Evolutionary conservation across 192 early-diverging fungal species (phyloP).

Genomic region (Dissophora ornata): DNA sequence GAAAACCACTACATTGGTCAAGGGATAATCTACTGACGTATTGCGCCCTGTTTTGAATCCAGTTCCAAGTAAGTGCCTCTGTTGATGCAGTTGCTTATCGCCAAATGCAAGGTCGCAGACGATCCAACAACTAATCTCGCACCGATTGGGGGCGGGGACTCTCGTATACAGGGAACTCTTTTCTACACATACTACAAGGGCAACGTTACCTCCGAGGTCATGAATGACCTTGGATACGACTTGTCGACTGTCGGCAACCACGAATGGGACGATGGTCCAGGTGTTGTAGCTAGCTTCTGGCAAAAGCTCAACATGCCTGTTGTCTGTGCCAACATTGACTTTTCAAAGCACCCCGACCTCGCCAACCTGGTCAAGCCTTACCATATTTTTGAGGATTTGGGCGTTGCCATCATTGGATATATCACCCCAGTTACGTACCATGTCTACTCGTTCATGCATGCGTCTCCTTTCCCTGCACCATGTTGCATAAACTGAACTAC

Average conservation of each 20-base stretch:
- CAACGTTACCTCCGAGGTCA: conserved; percentile 57
- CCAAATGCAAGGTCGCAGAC: too few relatives aligned
- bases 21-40: too few relatives aligned
- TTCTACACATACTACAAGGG: conserved; percentile 71
- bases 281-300: conserved; percentile 56
- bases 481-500: too few relatives aligned
- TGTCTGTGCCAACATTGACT: conserved; percentile 69
- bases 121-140: too few relatives aligned
- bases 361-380: conserved; percentile 65
- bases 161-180: conserved; percentile 55
- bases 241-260: conserved; percentile 62
- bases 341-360: conserved; percentile 48
- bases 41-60: too few relatives aligned
- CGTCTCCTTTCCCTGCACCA: neutral
- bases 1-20: too few relatives aligned
- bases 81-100: too few relatives aligned
- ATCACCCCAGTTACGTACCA: conserved; percentile 51
- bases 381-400: conserved; percentile 66
- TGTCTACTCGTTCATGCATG: neutral
- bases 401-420: conserved; percentile 69
- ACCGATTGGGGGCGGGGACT: too few relatives aligned
- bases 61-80: conserved; percentile 27
- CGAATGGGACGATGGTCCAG: conserved; percentile 73
- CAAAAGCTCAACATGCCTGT: conserved; percentile 64
- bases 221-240: conserved; percentile 72